phyloP scores from a whole-genome alignment of 2,329 filamentous ascomycete genomes.

The Trichoderma semiorbis region DNA sequence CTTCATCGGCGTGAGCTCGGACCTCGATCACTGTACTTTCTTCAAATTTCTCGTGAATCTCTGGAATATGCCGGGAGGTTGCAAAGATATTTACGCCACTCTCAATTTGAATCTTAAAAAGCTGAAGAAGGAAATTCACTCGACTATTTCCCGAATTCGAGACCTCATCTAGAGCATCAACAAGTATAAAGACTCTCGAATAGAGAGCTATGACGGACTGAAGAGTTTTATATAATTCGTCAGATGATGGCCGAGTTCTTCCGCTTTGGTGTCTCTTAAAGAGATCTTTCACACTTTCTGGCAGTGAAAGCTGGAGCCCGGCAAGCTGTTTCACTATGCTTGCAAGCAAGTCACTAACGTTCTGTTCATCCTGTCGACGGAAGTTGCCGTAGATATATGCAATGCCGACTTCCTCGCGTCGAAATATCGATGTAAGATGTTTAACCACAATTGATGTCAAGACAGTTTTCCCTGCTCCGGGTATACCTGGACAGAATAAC shows the following conservation, averaged over 20 bases:
- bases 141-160: background rate
- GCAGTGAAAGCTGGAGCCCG: background rate
- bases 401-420: background rate
- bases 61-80: background rate
- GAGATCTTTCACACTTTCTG: background rate
- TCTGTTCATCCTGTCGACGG: background rate
- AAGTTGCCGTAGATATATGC: background rate
- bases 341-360: background rate
- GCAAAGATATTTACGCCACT: background rate
- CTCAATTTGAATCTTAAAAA: background rate
- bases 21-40: background rate
- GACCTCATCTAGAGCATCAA: background rate
- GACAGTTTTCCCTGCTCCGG: background rate
- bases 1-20: background rate
- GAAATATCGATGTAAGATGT: background rate
- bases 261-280: background rate
- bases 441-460: background rate
- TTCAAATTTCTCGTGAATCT: background rate
- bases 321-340: background rate
- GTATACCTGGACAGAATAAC: background rate
- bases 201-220: background rate
- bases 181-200: background rate
- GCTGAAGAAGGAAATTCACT: accelerated
- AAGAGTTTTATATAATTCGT: background rate
- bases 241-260: background rate